Base-by-base conservation (phyloP, 2,329 filamentous ascomycete species). In the Claviceps maximensis region DNA sequence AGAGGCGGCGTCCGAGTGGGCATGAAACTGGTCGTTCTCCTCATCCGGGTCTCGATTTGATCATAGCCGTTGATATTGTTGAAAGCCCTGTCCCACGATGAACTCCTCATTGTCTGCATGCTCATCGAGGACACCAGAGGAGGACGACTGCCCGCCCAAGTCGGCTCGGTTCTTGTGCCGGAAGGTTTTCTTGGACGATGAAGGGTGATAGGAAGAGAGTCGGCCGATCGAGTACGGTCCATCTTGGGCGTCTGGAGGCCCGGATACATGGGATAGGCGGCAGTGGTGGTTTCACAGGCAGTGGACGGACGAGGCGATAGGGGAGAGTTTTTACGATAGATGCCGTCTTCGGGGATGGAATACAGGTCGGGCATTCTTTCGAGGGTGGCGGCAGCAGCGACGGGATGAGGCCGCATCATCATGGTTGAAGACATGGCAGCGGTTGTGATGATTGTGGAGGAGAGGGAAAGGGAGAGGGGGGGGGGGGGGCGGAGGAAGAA, bases 181-280 rank as follows among this genome's bases (percentile, higher is more conserved):
- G 69, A 68, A 3, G 71, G 63, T 55, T 66, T 68, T 52, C 65
- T 63, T 12, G 70, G 69, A 4, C 67, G 61, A 58, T 70, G 71
- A 36, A 70, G 61, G 23, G 58, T 54, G 9, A 52, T 45, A 2
- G 60, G 63, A 12, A 58, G 50, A 13, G 54, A 60, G 38, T 65
- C 64, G 15, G 45, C 51, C 5, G 56, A 54, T 53, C 52, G 59
- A 23, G 56, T 56, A 23, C 60, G 56, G 36, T 60, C 56, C 27
- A 57, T 55, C 4, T 57, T 51, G 23, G 63, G 54, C 7, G 60
- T 63, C 52, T 69, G 65, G 25, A 66, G 58, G 29, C 63, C 65
- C 7, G 65, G 58, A 58, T 67, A 68, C 47, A 61, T 62, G 46
- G 65, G 60, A 53, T 65, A 64, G 41, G 57, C 47, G 19, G 62